Evolutionary conservation across 2,329 filamentous ascomycete species (phyloP).

Genomic region (Thielaviopsis ethacetica): DNA sequence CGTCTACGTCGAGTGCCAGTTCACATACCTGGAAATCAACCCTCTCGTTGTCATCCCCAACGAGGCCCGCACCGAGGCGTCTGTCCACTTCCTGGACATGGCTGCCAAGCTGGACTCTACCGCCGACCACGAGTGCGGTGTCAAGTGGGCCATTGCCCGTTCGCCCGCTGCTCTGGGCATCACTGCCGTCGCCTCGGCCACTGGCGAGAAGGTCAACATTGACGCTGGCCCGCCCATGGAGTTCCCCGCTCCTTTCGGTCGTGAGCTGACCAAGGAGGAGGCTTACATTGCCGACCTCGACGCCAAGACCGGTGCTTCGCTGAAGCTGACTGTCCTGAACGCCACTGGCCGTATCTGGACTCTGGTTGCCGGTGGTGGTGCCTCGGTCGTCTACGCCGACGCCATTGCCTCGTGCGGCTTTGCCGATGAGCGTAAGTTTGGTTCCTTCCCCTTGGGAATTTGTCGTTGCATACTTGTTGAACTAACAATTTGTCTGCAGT

Average conservation of each 20-base stretch:
- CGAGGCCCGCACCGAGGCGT: slow-evolving; percentile 74
- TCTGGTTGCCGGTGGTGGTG: slow-evolving; percentile 96
- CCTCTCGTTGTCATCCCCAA: slow-evolving; percentile 96
- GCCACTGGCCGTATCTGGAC: slow-evolving; percentile 88
- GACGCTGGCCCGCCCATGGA: slow-evolving; percentile 97
- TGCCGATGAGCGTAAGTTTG: slow-evolving; percentile 50
- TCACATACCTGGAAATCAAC: slow-evolving; percentile 99
- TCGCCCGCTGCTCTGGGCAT: slow-evolving; percentile 78
- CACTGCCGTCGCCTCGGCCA: slow-evolving; percentile 44
- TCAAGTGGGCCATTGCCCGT: slow-evolving; percentile 95
- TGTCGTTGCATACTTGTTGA: neutral
- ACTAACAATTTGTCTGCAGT: slow-evolving; percentile 22
- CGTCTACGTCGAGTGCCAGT: slow-evolving; percentile 98
- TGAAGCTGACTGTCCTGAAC: slow-evolving; percentile 97
- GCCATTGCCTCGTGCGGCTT: slow-evolving; percentile 95
- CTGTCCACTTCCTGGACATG: slow-evolving; percentile 95
- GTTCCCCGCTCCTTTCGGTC: slow-evolving; percentile 96
- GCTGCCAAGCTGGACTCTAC: slow-evolving; percentile 98
- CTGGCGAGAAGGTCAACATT: slow-evolving; percentile 67
- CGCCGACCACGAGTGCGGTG: slow-evolving; percentile 96
- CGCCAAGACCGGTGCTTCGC: slow-evolving; percentile 95
- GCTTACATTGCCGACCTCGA: slow-evolving; percentile 98
- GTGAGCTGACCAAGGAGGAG: slow-evolving; percentile 97
- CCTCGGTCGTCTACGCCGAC: slow-evolving; percentile 96
- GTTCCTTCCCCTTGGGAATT: neutral